These are phyloP conservation scores for Adiantum capillusveneris DNA, from an alignment of 75 land plant genomes.

Conservation along the genomic window DNA sequence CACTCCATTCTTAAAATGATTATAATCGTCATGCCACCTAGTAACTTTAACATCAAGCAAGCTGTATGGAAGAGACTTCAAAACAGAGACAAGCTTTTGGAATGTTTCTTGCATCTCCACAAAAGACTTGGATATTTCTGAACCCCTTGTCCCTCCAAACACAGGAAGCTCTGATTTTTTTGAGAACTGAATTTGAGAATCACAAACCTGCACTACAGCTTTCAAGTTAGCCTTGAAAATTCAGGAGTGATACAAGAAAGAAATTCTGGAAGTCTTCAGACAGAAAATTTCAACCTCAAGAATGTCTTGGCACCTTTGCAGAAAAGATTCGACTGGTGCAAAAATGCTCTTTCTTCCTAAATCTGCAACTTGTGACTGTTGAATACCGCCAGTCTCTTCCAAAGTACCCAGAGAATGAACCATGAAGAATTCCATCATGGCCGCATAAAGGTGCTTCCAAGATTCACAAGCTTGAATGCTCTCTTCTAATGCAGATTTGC, in stretches of 20 bases:
- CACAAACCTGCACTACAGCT: constrained; percentile 36
- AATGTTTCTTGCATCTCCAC: constrained; percentile 24
- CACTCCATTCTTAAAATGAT: constrained; percentile 21
- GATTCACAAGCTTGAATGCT: constrained; percentile 28
- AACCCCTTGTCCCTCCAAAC: constrained; percentile 27
- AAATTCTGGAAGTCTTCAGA: neutral
- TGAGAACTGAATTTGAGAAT: constrained; percentile 33
- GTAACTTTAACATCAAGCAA: constrained; percentile 29
- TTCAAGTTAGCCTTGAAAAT: too few relatives aligned
- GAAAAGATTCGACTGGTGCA: constrained; percentile 26
- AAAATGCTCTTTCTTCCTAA: constrained; percentile 12
- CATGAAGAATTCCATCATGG: constrained; percentile 12
- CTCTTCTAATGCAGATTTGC: constrained; percentile 18
- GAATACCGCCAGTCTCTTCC: neutral
- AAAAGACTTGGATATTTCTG: constrained; percentile 21
- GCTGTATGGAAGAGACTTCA: constrained; percentile 20
- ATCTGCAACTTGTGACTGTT: neutral
- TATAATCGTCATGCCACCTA: constrained; percentile 26
- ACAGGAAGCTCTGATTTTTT: constrained; percentile 15
- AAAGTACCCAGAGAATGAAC: neutral
- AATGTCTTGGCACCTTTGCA: constrained; percentile 31
- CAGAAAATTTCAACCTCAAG: constrained; percentile 15
- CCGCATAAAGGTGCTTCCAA: constrained; percentile 22
- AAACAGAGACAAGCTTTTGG: constrained; percentile 17
- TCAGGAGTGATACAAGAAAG: neutral